phyloP scores from a whole-genome alignment of 2,329 filamentous ascomycete genomes.

The Colletotrichum plurivorum region DNA sequence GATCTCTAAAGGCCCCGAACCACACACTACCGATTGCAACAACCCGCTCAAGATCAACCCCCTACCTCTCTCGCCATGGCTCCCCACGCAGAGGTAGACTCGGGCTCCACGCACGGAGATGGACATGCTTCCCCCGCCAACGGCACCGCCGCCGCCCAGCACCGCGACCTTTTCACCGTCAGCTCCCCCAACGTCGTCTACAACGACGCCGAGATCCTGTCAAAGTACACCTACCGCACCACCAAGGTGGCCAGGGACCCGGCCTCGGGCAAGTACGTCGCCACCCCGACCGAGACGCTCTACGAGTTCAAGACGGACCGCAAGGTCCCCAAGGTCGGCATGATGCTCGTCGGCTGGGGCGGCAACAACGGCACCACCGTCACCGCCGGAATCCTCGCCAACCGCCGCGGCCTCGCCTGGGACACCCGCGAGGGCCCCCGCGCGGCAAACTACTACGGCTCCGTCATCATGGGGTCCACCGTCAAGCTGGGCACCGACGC shows the following conservation, averaged over 20 bases:
- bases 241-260: slow-evolving; percentile 80
- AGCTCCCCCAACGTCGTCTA: slow-evolving; percentile 94
- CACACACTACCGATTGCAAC: slow-evolving; percentile 58
- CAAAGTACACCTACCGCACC: slow-evolving; percentile 97
- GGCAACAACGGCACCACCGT: slow-evolving; percentile 99
- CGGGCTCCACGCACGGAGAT: slow-evolving; percentile 73
- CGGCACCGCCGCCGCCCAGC: slow-evolving; percentile 59
- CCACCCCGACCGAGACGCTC: slow-evolving; percentile 86
- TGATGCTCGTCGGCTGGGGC: slow-evolving; percentile 98
- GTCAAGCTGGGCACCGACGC: slow-evolving; percentile 94
- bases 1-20: slow-evolving; percentile 52
- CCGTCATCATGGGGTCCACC: slow-evolving; percentile 96
- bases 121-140: slow-evolving; percentile 57
- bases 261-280: slow-evolving; percentile 80
- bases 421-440: slow-evolving; percentile 92
- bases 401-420: slow-evolving; percentile 88
- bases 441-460: slow-evolving; percentile 97
- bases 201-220: slow-evolving; percentile 88
- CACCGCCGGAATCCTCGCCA: slow-evolving; percentile 96
- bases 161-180: slow-evolving; percentile 83
- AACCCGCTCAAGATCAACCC: slow-evolving; percentile 6
- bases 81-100: slow-evolving; percentile 82
- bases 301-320: slow-evolving; percentile 99
- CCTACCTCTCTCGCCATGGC: slow-evolving; percentile 74
- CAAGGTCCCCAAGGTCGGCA: slow-evolving; percentile 90